A percentile compares a stretch with the other conserved stretches of the same genome.
Evolutionary conservation across 441 rosid species (phyloP).

Genomic region (Bocquillonia castaneifolia): DNA sequence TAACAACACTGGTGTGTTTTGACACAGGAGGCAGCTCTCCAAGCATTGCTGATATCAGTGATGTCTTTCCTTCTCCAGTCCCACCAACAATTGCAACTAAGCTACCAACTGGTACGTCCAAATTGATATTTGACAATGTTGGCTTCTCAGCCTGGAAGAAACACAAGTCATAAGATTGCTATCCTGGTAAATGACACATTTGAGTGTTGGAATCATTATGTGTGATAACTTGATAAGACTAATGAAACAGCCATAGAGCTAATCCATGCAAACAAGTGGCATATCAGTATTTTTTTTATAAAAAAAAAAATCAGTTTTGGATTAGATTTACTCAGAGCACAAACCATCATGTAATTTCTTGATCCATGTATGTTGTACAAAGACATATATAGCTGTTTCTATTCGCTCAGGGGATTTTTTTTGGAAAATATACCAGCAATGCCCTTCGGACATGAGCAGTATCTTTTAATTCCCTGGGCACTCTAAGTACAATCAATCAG

Average conservation of each 20-base stretch:
- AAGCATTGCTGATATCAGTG: slow-evolving; percentile 94
- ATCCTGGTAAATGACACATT: slow-evolving; percentile 6
- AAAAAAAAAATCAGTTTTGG: neutral
- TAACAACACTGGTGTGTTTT: slow-evolving; percentile 46
- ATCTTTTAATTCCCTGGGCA: too few relatives aligned
- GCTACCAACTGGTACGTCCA: slow-evolving; percentile 78
- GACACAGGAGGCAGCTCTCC: slow-evolving; percentile 73
- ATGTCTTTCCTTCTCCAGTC: slow-evolving; percentile 98
- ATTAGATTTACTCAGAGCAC: neutral
- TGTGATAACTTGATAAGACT: neutral
- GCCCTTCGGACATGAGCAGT: too few relatives aligned
- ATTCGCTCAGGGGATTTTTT: neutral
- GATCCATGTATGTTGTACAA: neutral
- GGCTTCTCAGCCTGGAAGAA: slow-evolving; percentile 59
- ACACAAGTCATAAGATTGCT: slow-evolving; percentile 1
- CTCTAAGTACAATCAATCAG: too few relatives aligned
- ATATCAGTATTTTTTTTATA: neutral
- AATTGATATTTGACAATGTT: slow-evolving; percentile 67
- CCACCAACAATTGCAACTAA: slow-evolving; percentile 91
- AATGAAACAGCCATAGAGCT: neutral
- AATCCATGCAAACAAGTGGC: neutral
- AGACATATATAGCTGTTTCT: too few relatives aligned
- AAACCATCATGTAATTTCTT: neutral
- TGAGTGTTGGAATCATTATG: slow-evolving; percentile 4
- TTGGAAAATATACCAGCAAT: neutral